A percentile compares a stretch with the other conserved stretches of the same genome.
These are phyloP conservation scores for Monosporascus ibericus DNA, from an alignment of 2,329 filamentous ascomycete genomes.

Conservation along the genomic window DNA sequence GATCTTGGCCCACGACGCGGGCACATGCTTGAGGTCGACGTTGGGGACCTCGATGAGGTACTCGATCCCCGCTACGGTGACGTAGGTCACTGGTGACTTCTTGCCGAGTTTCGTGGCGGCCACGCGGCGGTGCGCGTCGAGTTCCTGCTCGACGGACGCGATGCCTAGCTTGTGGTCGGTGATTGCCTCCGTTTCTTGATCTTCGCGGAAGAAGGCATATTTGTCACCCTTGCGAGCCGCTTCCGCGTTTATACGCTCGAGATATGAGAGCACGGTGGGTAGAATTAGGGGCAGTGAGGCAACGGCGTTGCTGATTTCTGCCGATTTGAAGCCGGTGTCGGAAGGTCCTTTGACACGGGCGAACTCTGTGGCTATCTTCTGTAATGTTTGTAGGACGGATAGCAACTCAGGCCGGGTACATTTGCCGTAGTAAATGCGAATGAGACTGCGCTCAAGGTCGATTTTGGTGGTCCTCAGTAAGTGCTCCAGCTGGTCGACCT, in stretches of 20 bases:
- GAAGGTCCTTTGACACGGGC: conserved; percentile 56
- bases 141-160: conserved; percentile 82
- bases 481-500: conserved; percentile 67
- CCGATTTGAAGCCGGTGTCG: conserved; percentile 67
- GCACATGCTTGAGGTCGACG: conserved; percentile 73
- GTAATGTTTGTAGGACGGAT: conserved; percentile 76
- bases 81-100: conserved; percentile 66
- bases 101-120: conserved; percentile 69
- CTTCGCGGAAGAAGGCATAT: conserved; percentile 85
- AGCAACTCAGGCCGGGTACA: conserved; percentile 86
- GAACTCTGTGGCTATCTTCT: conserved; percentile 75
- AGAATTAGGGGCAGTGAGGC: conserved; percentile 70
- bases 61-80: conserved; percentile 83
- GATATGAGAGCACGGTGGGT: conserved; percentile 63
- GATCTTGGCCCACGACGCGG: conserved; percentile 91
- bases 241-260: conserved; percentile 79
- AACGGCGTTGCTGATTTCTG: conserved; percentile 65
- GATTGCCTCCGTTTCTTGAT: conserved; percentile 83
- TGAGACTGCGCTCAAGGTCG: conserved; percentile 87
- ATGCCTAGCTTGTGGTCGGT: conserved; percentile 86
- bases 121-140: conserved; percentile 67
- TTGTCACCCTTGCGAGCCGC: conserved; percentile 87
- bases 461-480: conserved; percentile 66
- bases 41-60: conserved; percentile 92
- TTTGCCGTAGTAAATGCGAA: conserved; percentile 96